These are phyloP conservation scores for Zychaea mexicana DNA, from an alignment of 371 early-diverging fungal species.

Conservation along the genomic window DNA sequence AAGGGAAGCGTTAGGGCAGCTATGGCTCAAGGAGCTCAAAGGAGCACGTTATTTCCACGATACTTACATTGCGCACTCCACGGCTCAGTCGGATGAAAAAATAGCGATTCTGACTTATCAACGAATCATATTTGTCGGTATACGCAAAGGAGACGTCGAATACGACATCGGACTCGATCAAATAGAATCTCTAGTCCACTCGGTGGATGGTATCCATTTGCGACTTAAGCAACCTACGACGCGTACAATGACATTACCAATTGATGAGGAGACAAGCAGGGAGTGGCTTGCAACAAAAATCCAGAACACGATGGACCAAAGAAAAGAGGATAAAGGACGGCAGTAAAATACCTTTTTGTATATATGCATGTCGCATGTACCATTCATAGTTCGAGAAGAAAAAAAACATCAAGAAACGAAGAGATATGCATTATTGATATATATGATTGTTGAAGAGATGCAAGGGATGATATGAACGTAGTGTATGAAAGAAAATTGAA, in stretches of 20 bases:
- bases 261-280: constrained; percentile 11
- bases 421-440: no score
- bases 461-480: neutral
- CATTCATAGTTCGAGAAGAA: no score
- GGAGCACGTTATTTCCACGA: constrained; percentile 81
- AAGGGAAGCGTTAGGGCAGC: constrained; percentile 89
- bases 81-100: constrained; percentile 55
- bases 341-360: neutral
- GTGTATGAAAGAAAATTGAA: neutral
- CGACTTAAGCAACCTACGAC: neutral
- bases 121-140: constrained; percentile 61
- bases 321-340: constrained; percentile 16
- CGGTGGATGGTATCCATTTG: constrained; percentile 1
- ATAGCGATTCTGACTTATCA: constrained; percentile 69
- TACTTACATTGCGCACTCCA: constrained; percentile 81
- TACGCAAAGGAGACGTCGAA: constrained; percentile 56
- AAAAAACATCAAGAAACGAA: no score
- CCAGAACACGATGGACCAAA: constrained; percentile 1
- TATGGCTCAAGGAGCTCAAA: constrained; percentile 84
- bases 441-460: neutral
- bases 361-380: neutral
- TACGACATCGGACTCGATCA: constrained; percentile 1
- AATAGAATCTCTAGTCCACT: neutral
- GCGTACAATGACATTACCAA: neutral
- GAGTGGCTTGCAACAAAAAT: constrained; percentile 14